A percentile compares a stretch with the other conserved stretches of the same genome.
These are phyloP conservation scores for Lipomyces yamadae DNA, from an alignment of 805 yeast species.

Conservation along the genomic window DNA sequence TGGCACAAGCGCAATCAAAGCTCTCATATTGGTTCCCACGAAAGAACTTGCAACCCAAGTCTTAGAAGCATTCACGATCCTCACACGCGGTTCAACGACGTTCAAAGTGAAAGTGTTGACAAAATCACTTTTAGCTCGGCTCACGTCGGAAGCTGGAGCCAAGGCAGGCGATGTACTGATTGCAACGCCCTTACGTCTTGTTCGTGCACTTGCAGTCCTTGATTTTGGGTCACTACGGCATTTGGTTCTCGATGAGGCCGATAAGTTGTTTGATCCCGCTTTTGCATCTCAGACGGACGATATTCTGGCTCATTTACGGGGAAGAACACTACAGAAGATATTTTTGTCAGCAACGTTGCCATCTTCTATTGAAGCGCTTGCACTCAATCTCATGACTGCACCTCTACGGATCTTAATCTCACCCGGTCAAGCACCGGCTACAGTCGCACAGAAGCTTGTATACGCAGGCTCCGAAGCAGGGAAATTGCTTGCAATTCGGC, in stretches of 20 bases:
- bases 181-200: conserved; percentile 85
- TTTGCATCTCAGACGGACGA: conserved; percentile 91
- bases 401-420: conserved; percentile 89
- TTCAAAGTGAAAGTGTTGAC: conserved; percentile 53
- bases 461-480: conserved; percentile 96
- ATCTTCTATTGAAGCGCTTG: conserved; percentile 87
- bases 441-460: conserved; percentile 79
- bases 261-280: conserved; percentile 83
- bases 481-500: conserved; percentile 88
- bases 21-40: conserved; percentile 88
- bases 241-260: conserved; percentile 93
- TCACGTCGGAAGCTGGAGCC: conserved; percentile 63
- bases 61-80: conserved; percentile 63
- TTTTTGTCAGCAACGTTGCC: conserved; percentile 97
- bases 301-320: conserved; percentile 59
- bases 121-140: conserved; percentile 48
- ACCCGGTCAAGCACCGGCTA: conserved; percentile 76
- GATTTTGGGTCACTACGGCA: conserved; percentile 70
- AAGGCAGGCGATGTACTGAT: conserved; percentile 76
- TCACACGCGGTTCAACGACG: conserved; percentile 48
- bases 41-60: conserved; percentile 92
- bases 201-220: conserved; percentile 71
- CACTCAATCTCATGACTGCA: conserved; percentile 80
- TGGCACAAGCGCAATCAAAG: conserved; percentile 58
- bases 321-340: conserved; percentile 64